A percentile compares a stretch with the other conserved stretches of the same genome.
Conservation (phyloP, 208 protist genomes). For the Herpetomonas samuelpessoai region DNA sequence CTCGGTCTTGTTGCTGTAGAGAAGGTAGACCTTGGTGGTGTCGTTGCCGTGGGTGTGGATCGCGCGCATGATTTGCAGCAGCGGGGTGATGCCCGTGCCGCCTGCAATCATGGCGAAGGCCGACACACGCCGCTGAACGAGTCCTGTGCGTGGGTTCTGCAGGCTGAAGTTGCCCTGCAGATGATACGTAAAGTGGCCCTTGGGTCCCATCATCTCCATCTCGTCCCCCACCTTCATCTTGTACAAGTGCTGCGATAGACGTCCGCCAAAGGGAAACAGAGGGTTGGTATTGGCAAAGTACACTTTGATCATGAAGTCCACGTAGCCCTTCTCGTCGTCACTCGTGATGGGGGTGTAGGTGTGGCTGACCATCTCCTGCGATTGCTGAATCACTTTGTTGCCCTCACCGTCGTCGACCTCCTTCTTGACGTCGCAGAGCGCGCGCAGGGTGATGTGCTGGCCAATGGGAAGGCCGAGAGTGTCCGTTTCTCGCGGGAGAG, state of each 20-base stretch:
- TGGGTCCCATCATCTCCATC: slow-evolving; percentile 89
- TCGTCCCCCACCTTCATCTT: slow-evolving; percentile 70
- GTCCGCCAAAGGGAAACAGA: slow-evolving; percentile 85
- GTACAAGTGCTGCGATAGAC: slow-evolving; percentile 89
- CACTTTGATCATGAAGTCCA: slow-evolving; percentile 93
- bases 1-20: slow-evolving; percentile 89
- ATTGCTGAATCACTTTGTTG: slow-evolving; percentile 19
- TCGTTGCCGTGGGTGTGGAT: slow-evolving; percentile 72
- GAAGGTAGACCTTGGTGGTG: slow-evolving; percentile 76
- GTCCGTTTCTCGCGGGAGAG: slow-evolving; percentile 39
- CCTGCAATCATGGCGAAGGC: slow-evolving; percentile 71
- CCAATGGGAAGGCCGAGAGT: slow-evolving; percentile 80
- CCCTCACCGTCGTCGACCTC: slow-evolving; percentile 13
- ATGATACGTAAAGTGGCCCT: slow-evolving; percentile 86
- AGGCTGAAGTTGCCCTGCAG: slow-evolving; percentile 23
- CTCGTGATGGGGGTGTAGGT: slow-evolving; percentile 91
- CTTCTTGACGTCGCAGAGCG: slow-evolving; percentile 17
- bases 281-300: slow-evolving; percentile 84
- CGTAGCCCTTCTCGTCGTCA: slow-evolving; percentile 87
- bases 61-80: slow-evolving; percentile 89
- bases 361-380: slow-evolving; percentile 66
- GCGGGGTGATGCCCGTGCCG: slow-evolving; percentile 92
- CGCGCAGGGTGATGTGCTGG: slow-evolving; percentile 71
- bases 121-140: slow-evolving; percentile 28
- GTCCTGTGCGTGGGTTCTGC: slow-evolving; percentile 13